Conservation (phyloP, 495 filamentous ascomycete genomes). For the Astrothelium macrocarpum region DNA sequence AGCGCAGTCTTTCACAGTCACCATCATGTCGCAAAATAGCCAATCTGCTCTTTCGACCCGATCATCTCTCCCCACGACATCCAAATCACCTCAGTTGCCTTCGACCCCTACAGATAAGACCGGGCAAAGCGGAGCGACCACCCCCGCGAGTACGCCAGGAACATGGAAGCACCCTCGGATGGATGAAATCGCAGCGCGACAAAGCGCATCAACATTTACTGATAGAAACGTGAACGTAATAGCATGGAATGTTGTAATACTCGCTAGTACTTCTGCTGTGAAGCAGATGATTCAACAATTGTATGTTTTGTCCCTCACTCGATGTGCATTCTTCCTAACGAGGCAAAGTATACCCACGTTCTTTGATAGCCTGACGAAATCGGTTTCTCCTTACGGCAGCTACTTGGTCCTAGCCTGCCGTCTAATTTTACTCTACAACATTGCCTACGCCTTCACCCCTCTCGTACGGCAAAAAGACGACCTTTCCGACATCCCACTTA, state of each 20-base stretch:
- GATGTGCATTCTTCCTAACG: conserved; percentile 8
- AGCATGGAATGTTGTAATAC: conserved; percentile 49
- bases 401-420: conserved; percentile 43
- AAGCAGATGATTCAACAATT: not conserved
- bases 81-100: not conserved
- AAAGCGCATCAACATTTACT: conserved; percentile 61
- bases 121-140: conserved; percentile 8
- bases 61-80: not conserved
- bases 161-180: conserved; percentile 82
- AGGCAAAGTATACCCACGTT: conserved; percentile 26
- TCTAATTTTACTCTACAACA: conserved; percentile 54
- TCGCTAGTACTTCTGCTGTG: conserved; percentile 33
- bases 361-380: conserved; percentile 11
- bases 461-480: conserved; percentile 62
- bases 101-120: not conserved
- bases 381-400: conserved; percentile 28
- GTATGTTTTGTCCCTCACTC: conserved; percentile 12
- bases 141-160: conserved; percentile 43
- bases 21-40: not conserved
- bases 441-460: conserved; percentile 54
- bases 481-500: conserved; percentile 81
- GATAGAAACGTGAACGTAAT: conserved; percentile 58
- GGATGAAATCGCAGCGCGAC: conserved; percentile 65
- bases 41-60: not conserved
- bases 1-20: not conserved